Conservation (phyloP, 2,329 filamentous ascomycete genomes). For the Aspergillus quadricinctus region DNA sequence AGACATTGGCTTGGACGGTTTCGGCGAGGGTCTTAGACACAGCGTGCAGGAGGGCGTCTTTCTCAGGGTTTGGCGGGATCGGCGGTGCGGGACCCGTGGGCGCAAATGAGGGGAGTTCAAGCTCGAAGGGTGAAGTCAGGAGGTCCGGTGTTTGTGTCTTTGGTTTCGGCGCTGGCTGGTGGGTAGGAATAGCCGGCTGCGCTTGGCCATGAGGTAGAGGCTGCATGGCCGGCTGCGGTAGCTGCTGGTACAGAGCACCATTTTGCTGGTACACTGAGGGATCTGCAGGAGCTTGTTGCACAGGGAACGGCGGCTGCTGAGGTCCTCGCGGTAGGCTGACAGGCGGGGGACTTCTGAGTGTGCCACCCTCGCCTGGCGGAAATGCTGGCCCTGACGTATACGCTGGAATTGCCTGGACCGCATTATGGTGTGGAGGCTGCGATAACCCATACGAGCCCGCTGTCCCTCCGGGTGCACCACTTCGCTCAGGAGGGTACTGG, state of each 20-base stretch:
- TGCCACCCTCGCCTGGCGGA: conserved; percentile 8
- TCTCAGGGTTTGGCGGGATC: conserved; percentile 92
- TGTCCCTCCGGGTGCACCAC: conserved; percentile 17
- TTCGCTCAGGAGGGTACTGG: conserved; percentile 27
- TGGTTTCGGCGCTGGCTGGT: conserved; percentile 20
- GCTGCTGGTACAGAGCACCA: conserved; percentile 30
- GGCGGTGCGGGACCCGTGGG: conserved; percentile 62
- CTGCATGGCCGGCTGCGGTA: conserved; percentile 9
- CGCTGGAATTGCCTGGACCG: conserved; percentile 4
- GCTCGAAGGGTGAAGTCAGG: conserved; percentile 59
- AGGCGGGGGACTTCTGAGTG: conserved; percentile 8
- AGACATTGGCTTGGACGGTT: conserved; percentile 64
- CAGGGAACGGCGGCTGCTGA: conserved; percentile 17
- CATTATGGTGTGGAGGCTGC: neutral
- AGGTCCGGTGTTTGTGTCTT: conserved; percentile 49
- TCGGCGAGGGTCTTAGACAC: conserved; percentile 66
- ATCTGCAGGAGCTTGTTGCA: conserved; percentile 18
- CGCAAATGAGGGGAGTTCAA: conserved; percentile 49
- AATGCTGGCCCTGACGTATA: conserved; percentile 16
- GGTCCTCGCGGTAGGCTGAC: conserved; percentile 6
- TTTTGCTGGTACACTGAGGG: conserved; percentile 22
- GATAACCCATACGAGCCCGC: conserved; percentile 1
- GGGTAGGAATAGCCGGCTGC: conserved; percentile 19
- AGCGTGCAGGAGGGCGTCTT: conserved; percentile 76
- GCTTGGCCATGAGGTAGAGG: conserved; percentile 15